Base-by-base conservation (phyloP, 1,284 basidiomycete species). In the Mixia osmundae region DNA sequence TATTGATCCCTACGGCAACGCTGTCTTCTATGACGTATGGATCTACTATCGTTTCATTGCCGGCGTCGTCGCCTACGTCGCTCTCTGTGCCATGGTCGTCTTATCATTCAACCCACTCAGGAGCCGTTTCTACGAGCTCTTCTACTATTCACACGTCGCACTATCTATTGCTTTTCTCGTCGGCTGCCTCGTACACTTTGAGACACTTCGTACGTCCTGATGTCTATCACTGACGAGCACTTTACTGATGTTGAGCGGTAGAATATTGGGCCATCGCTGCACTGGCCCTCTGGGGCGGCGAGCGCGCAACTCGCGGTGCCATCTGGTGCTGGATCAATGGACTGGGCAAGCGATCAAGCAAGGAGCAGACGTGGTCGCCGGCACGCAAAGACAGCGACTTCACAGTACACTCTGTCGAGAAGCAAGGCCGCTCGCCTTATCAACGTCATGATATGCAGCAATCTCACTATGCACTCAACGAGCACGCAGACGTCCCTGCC, bases 71-170 rank as follows among this genome's bases (percentile, higher is more conserved):
- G 76, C 72, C 0, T 82, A 75, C 54, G 59, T 58, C n/a, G 59
- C 68, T 28, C 63, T 85, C 52, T 77, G 73, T 0, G 51, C 71
- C 7, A 58, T 83, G 37, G 67, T 72, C 43, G 48, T 70, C 24
- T 54, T 72, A 25, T 76, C 75, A 20, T 49, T 77, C 25, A 60
- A 61, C 5, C 66, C 69, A 3, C 54, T 85, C 33, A 66, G 80
- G 24, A 66, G 66, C 34, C 58, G 60, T 9, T 66, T 67, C 47
- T 85, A 80, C 55, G 78, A 82, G 53, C 50, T 61, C 16, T 85
- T 85, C 60, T 82, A 76, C 53, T 56, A 67, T 41, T 52, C 68
- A 3, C 79, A 85, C 50, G 51, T 82, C 35, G 50, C 73, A 28
- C 61, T 76, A 16, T 67, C 71, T 14, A 64, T 73, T 14, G 49